Evolutionary conservation across 2,329 filamentous ascomycete species (phyloP).

Genomic region (Ophiostoma quercus): DNA sequence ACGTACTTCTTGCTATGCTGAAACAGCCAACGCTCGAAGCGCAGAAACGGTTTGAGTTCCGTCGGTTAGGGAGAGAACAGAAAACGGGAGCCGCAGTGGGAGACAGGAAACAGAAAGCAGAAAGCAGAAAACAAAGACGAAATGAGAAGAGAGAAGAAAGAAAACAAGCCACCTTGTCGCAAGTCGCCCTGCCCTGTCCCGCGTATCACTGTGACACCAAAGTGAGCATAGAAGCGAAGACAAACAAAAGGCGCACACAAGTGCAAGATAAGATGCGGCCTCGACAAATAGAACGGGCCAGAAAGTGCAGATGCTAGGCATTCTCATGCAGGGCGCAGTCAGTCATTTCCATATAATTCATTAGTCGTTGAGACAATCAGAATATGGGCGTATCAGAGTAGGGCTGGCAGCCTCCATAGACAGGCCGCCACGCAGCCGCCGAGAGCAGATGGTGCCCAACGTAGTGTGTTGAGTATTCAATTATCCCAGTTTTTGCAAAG

Average conservation of each 20-base stretch:
- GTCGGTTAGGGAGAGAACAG: too few species aligned
- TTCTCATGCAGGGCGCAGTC: background rate
- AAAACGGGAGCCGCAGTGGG: too few species aligned
- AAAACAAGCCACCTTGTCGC: background rate
- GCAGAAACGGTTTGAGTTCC: too few species aligned
- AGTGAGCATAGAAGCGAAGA: background rate
- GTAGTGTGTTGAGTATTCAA: background rate
- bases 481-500: background rate
- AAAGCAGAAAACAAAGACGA: too few species aligned
- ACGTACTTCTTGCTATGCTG: background rate
- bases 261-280: background rate
- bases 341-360: too few species aligned
- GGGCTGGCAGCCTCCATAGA: conserved; percentile 2
- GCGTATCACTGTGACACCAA: background rate
- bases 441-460: background rate
- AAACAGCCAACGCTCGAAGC: background rate
- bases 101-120: too few species aligned
- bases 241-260: background rate
- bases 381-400: too few species aligned
- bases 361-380: too few species aligned
- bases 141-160: background rate
- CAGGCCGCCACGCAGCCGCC: background rate
- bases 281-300: background rate
- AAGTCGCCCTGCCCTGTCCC: background rate
- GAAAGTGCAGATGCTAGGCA: background rate